Conservation (phyloP, 2,329 filamentous ascomycete species). For the Berkeleyomyces rouxiae region DNA sequence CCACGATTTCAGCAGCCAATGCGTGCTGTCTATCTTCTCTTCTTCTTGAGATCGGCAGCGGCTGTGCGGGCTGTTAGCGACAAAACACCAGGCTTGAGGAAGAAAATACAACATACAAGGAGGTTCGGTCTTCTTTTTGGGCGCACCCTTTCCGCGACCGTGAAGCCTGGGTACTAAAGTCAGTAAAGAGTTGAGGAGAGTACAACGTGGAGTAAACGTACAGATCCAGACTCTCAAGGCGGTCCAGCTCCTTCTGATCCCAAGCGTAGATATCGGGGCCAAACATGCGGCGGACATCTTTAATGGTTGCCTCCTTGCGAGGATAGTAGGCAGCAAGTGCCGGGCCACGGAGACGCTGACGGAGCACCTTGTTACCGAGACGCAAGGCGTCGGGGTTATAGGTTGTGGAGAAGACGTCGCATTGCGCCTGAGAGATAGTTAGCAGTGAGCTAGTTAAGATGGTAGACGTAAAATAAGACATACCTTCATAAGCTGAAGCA, state of each 20-base stretch:
- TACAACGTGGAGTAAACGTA: conserved; percentile 22
- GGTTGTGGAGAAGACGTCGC: conserved; percentile 75
- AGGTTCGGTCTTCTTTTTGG: conserved; percentile 65
- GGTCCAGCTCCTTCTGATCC: conserved; percentile 63
- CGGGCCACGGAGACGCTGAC: conserved; percentile 75
- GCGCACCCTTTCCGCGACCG: conserved; percentile 67
- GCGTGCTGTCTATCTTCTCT: conserved; percentile 15
- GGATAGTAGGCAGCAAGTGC: conserved; percentile 80
- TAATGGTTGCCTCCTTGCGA: conserved; percentile 50
- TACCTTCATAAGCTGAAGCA: conserved; percentile 68
- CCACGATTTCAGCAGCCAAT: conserved; percentile 9
- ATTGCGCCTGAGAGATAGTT: conserved; percentile 50
- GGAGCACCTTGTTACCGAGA: conserved; percentile 80
- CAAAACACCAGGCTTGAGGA: not conserved
- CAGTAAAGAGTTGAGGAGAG: not conserved
- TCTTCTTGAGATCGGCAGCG: conserved; percentile 14
- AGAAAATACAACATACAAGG: conserved; percentile 20
- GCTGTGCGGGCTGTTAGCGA: conserved; percentile 7
- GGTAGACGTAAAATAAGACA: not conserved
- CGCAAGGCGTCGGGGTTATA: conserved; percentile 75
- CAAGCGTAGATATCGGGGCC: conserved; percentile 48
- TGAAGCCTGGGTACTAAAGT: conserved; percentile 31
- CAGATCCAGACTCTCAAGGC: conserved; percentile 58
- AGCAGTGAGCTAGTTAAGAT: conserved; percentile 13
- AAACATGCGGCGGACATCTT: conserved; percentile 57